A percentile compares a stretch with the other conserved stretches of the same genome.
Conservation (phyloP, 2,329 filamentous ascomycete genomes). For the Penicillium palitans region DNA sequence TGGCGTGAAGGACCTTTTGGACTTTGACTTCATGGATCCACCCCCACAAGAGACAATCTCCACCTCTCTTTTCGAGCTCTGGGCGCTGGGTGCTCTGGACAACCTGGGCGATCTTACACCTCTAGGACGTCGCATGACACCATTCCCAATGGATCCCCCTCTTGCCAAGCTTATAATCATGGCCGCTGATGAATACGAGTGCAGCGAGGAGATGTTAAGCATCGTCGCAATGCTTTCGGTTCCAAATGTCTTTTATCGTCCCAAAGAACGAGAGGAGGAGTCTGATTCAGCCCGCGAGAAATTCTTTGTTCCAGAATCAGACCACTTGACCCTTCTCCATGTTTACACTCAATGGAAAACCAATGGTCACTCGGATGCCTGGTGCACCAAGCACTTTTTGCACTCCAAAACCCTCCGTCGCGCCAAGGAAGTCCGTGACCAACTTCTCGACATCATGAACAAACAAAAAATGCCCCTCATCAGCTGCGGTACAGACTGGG, state of each 20-base stretch:
- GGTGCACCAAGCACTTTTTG: conserved; percentile 91
- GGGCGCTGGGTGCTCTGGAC: conserved; percentile 90
- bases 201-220: conserved; percentile 96
- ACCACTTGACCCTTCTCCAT: conserved; percentile 92
- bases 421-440: conserved; percentile 91
- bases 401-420: conserved; percentile 91
- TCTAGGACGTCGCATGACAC: conserved; percentile 89
- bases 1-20: conserved; percentile 87
- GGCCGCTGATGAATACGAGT: conserved; percentile 82
- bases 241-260: conserved; percentile 93
- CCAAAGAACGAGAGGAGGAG: conserved; percentile 94
- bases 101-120: conserved; percentile 89
- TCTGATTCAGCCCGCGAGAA: conserved; percentile 94
- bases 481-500: conserved; percentile 95
- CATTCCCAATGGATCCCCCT: conserved; percentile 96
- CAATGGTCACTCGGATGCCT: conserved; percentile 84
- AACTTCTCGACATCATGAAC: conserved; percentile 90
- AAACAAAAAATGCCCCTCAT: conserved; percentile 85
- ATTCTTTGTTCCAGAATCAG: conserved; percentile 97
- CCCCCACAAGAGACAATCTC: conserved; percentile 97
- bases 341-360: conserved; percentile 95
- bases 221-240: conserved; percentile 98
- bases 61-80: conserved; percentile 94
- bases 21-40: conserved; percentile 99
- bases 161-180: conserved; percentile 94